Evolutionary conservation across 1,284 basidiomycete species (phyloP).

Genomic region (Cronartium quercuum): DNA sequence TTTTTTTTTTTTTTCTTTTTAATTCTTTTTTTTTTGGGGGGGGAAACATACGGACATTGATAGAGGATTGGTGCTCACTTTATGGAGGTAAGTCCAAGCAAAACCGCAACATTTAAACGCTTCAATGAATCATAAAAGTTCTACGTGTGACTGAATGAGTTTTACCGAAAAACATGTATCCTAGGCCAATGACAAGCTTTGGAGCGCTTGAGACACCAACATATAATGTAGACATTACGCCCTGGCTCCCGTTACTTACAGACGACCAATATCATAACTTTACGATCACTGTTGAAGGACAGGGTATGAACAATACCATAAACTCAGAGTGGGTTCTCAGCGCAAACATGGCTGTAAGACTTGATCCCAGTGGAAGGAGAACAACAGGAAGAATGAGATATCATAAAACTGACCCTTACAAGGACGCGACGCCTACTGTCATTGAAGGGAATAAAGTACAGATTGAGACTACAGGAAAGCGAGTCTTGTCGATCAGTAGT

Average conservation of each 20-base stretch:
- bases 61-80: constrained; percentile 61
- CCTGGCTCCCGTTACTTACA: constrained; percentile 65
- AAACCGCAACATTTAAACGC: too few relatives aligned
- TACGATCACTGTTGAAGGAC: constrained; percentile 65
- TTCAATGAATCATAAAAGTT: too few relatives aligned
- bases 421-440: not conserved
- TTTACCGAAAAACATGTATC: not conserved
- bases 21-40: too few relatives aligned
- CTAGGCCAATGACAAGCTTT: constrained; percentile 65
- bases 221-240: constrained; percentile 69
- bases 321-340: constrained; percentile 70
- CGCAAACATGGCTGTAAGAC: constrained; percentile 61
- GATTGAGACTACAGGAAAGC: too few relatives aligned
- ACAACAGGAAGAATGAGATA: constrained; percentile 1
- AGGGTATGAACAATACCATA: constrained; percentile 60
- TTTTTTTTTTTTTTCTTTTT: too few relatives aligned
- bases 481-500: too few relatives aligned
- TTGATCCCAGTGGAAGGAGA: constrained; percentile 43
- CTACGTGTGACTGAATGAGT: not conserved
- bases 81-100: constrained; percentile 54
- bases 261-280: constrained; percentile 65
- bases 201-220: constrained; percentile 71
- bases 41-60: too few relatives aligned
- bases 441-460: too few relatives aligned
- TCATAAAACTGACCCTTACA: not conserved